Evolutionary conservation across 257 asterid genomes (phyloP), one percentile per base, ranked within the genome.

Genomic region (Paulownia fortunei): DNA sequence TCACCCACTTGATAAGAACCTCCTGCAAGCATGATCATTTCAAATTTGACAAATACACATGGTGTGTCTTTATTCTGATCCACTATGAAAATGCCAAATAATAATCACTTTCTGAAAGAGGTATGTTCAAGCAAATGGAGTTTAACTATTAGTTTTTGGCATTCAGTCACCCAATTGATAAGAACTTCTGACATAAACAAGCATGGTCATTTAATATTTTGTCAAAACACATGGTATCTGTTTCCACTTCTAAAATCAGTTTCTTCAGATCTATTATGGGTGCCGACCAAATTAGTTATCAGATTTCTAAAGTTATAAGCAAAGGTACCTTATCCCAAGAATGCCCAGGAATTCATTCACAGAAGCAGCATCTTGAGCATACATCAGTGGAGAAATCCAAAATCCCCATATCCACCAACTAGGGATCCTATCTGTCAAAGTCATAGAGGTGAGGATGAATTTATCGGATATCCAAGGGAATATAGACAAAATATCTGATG

Each of bases 331-430:
- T 91, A 81, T 88, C 85, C 99, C 99, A 94, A 58, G 95, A 71
- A 78, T 91, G 97, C 72, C 99, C 99, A 41, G 95, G 83, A 94
- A 94, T 84, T 94, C 99, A 81, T 94, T 94, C 82, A 92, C 98
- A 62, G 94, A 85, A 78, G 86, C 97, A 76, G 98, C 98, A 59
- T 94, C 84, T 83, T 94, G 99, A 77, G 97, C 97, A 88, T 94
- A 94, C 94, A 88, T 87, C 56, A 94, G 84, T 23, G 98, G 99
- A 76, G 99, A 94, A 85, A 92, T 71, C 99, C 99, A 94, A 82
- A 69, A 87, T 47, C 98, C 99, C 99, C 98, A 94, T 24, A 94
- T 92, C 99, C 99, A 94, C 99, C 99, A 94, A 18, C 80, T 80
- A 61, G 98, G 97, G 59, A 94, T 91, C 81, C 96, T 87, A 87